Evolutionary conservation across 805 yeast species (phyloP).

Genomic region (Metschnikowia santaceciliae): DNA sequence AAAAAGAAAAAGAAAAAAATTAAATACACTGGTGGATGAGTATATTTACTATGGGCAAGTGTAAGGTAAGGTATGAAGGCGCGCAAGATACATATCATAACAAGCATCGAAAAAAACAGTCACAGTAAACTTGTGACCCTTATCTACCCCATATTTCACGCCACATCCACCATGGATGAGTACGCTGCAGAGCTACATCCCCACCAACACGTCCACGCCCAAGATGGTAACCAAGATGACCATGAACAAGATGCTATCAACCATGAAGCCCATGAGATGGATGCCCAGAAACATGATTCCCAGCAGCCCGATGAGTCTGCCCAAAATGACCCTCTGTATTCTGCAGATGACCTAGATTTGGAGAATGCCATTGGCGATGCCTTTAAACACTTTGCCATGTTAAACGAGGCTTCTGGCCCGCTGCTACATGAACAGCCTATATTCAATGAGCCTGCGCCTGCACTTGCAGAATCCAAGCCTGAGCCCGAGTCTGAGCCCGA

Average conservation of each 20-base stretch:
- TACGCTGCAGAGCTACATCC: neutral
- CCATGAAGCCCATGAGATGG: too few relatives aligned
- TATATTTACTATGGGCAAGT: too few relatives aligned
- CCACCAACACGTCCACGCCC: neutral
- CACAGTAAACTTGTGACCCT: slow-evolving; percentile 20
- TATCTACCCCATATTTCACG: slow-evolving; percentile 7
- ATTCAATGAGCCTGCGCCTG: neutral
- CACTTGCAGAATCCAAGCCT: neutral
- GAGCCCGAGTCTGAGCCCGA: neutral
- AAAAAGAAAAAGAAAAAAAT: too few relatives aligned
- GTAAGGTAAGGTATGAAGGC: neutral
- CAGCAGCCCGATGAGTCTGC: too few relatives aligned
- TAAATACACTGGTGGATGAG: too few relatives aligned
- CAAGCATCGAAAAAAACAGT: slow-evolving; percentile 18
- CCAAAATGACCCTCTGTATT: neutral
- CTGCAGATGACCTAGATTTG: slow-evolving; percentile 12
- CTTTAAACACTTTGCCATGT: slow-evolving; percentile 29
- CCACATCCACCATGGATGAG: slow-evolving; percentile 3
- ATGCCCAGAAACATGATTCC: too few relatives aligned
- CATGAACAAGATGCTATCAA: too few relatives aligned
- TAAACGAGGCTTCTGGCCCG: neutral
- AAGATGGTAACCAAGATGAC: too few relatives aligned
- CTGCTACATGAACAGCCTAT: too few relatives aligned
- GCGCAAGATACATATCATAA: neutral
- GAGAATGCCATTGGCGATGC: slow-evolving; percentile 39